These are phyloP conservation scores for Russula foetens DNA, from an alignment of 768 basidiomycete species.

Conservation along the genomic window DNA sequence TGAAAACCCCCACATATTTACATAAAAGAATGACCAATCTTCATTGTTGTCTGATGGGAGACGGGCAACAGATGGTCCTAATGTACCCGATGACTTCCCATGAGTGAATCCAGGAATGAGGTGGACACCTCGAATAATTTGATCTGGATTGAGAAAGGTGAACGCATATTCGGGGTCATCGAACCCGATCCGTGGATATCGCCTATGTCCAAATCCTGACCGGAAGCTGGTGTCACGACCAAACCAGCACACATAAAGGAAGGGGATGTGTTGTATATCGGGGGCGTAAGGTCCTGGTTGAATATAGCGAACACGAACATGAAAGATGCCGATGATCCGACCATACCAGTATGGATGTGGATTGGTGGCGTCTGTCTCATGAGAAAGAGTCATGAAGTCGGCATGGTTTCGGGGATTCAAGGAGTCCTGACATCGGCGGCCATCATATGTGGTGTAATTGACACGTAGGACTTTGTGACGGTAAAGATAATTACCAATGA, in stretches of 20 bases:
- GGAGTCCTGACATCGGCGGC: conserved; percentile 17
- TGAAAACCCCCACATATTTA: no score
- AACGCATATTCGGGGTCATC: conserved; percentile 23
- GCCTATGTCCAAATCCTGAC: neutral
- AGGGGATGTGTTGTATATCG: neutral
- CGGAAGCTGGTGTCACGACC: conserved; percentile 7
- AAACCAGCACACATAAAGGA: conserved; percentile 33
- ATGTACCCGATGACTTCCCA: conserved; percentile 6
- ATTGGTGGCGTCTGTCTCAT: neutral
- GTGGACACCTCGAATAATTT: conserved; percentile 27
- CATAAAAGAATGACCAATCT: no score
- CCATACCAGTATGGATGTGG: conserved; percentile 28
- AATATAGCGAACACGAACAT: conserved; percentile 25
- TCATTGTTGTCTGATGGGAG: no score
- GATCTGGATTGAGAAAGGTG: conserved; percentile 31
- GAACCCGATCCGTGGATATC: conserved; percentile 23
- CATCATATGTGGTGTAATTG: neutral
- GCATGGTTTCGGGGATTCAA: conserved; percentile 19
- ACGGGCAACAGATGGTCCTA: no score
- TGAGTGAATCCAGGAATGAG: conserved; percentile 29
- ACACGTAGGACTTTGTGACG: neutral
- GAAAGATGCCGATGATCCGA: conserved; percentile 25
- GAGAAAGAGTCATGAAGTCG: conserved; percentile 21
- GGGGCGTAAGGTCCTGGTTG: no score
- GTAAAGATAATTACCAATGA: neutral